These are phyloP conservation scores for Mycena galericulata DNA, from an alignment of 768 basidiomycete species.

Conservation along the genomic window DNA sequence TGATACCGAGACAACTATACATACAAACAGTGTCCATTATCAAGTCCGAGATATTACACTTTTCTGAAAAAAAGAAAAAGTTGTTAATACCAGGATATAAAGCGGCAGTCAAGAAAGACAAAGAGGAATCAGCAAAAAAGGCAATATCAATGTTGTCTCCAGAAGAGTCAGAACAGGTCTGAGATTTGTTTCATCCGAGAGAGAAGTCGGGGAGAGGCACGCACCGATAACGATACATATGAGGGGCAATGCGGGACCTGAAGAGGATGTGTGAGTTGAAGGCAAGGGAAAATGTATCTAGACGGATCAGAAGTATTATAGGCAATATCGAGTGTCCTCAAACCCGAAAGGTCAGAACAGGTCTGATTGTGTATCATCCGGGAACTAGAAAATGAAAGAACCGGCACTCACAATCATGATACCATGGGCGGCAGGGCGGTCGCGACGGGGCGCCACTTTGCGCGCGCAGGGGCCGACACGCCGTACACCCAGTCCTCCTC, in stretches of 20 bases:
- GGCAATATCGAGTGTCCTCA: conserved; percentile 74
- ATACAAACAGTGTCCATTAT: conserved; percentile 14
- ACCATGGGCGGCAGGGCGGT: conserved; percentile 73
- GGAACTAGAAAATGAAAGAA: conserved; percentile 30
- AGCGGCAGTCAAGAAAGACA: background rate
- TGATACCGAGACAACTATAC: background rate
- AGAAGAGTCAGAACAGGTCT: conserved; percentile 35
- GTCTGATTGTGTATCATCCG: conserved; percentile 79
- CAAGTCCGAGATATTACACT: conserved; percentile 18
- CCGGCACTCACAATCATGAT: conserved; percentile 60
- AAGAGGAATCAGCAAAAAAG: conserved; percentile 26
- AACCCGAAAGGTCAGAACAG: conserved; percentile 67
- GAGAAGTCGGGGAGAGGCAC: background rate
- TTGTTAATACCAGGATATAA: conserved; percentile 7
- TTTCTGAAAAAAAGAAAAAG: conserved; percentile 9
- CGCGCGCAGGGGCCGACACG: conserved; percentile 61
- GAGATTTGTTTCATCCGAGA: conserved; percentile 33
- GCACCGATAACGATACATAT: conserved; percentile 26
- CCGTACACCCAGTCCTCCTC: conserved; percentile 77
- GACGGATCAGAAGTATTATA: conserved; percentile 54
- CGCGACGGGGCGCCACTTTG: conserved; percentile 63
- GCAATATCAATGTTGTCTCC: conserved; percentile 33
- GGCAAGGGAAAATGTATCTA: background rate
- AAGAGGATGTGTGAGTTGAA: background rate
- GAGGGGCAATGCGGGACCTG: conserved; percentile 41